phyloP scores from a whole-genome alignment of 257 asterid genomes.

The Solanum arcanum region DNA sequence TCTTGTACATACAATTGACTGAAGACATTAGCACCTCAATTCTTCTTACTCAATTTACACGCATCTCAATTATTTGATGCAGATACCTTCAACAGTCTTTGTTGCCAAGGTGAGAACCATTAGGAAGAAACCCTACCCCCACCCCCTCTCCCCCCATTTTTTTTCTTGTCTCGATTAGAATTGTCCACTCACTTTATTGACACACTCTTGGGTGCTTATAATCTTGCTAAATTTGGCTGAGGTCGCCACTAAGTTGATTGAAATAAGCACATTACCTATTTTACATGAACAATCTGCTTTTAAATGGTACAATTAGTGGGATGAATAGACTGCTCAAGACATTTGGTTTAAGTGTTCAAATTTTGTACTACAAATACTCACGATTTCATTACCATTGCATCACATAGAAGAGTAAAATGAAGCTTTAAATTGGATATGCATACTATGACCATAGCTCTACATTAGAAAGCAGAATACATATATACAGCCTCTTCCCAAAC shows the following conservation, averaged over 20 bases:
- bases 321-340: not conserved
- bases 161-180: not conserved
- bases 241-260: not conserved
- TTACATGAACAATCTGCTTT: not conserved
- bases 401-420: not conserved
- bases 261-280: not conserved
- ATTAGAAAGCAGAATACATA: not conserved
- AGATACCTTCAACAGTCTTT: not conserved
- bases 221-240: not conserved
- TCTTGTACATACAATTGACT: not conserved
- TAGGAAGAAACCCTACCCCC: not conserved
- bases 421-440: not conserved
- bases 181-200: not conserved
- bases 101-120: not conserved
- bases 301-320: not conserved
- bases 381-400: not conserved
- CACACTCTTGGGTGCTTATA: not conserved
- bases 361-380: not conserved
- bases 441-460: not conserved
- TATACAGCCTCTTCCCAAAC: not conserved
- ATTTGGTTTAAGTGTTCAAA: not conserved
- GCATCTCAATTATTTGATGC: not conserved
- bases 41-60: not conserved
- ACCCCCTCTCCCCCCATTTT: accelerated
- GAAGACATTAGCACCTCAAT: not conserved